Conservation (phyloP, 306 rosid species). For the Carpinus viminea region DNA sequence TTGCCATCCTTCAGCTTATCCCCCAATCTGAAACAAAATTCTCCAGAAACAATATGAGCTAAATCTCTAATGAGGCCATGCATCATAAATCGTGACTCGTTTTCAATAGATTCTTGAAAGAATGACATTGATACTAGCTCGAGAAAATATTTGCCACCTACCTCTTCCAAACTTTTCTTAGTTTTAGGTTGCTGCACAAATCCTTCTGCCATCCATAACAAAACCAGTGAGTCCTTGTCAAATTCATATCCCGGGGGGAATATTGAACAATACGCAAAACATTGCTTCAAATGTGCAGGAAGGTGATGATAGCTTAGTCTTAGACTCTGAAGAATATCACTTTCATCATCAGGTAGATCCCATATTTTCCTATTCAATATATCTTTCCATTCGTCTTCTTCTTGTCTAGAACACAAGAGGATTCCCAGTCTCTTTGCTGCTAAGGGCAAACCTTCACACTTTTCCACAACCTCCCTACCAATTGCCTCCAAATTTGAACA, state of each 20-base stretch:
- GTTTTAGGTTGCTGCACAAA: conserved; percentile 33
- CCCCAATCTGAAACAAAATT: conserved; percentile 34
- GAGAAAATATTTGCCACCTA: conserved; percentile 33
- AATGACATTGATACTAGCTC: conserved; percentile 40
- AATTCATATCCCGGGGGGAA: conserved; percentile 27
- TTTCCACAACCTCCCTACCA: conserved; percentile 36
- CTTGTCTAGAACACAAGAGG: conserved; percentile 29
- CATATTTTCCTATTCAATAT: conserved; percentile 39
- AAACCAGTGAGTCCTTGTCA: conserved; percentile 32
- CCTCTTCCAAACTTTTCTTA: conserved; percentile 25
- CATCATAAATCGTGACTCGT: conserved; percentile 20
- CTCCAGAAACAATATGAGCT: conserved; percentile 35
- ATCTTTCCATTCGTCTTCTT: conserved; percentile 42
- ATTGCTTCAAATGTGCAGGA: conserved; percentile 39
- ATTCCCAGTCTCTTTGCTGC: conserved; percentile 47
- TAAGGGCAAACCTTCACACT: conserved; percentile 51
- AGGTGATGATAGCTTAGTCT: conserved; percentile 33
- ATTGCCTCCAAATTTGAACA: conserved; percentile 26
- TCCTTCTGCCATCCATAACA: conserved; percentile 45
- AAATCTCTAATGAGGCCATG: conserved; percentile 32
- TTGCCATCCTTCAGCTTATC: not conserved
- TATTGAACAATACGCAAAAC: conserved; percentile 33
- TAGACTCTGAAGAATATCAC: conserved; percentile 37
- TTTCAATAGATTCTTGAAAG: conserved; percentile 17
- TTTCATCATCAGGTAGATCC: conserved; percentile 41